A percentile compares a stretch with the other conserved stretches of the same genome.
Conservation (phyloP, 2,329 filamentous ascomycete genomes). For the Raffaelea ambrosiae region DNA sequence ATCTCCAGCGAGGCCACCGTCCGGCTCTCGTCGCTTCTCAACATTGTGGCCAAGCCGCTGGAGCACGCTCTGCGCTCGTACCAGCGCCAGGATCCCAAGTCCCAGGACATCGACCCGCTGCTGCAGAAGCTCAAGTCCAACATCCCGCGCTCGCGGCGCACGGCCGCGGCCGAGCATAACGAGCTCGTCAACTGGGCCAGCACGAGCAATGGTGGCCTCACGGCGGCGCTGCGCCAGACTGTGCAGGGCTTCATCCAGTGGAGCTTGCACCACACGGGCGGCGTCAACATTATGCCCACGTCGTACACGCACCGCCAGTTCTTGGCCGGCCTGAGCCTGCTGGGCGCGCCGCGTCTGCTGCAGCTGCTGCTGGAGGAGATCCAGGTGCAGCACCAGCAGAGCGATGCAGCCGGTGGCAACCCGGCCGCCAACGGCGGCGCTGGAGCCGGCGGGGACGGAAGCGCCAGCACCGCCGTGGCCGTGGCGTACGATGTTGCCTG, state of each 20-base stretch:
- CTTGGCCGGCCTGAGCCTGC: slow-evolving; percentile 48
- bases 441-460: background rate
- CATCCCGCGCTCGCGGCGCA: slow-evolving; percentile 51
- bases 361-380: slow-evolving; percentile 59
- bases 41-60: slow-evolving; percentile 60
- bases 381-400: slow-evolving; percentile 52
- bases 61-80: slow-evolving; percentile 59
- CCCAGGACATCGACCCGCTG: slow-evolving; percentile 62
- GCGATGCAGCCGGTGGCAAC: slow-evolving; percentile 16
- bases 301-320: slow-evolving; percentile 67
- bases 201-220: slow-evolving; percentile 34
- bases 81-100: slow-evolving; percentile 57
- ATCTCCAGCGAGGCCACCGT: slow-evolving; percentile 62
- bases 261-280: slow-evolving; percentile 42
- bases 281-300: slow-evolving; percentile 46
- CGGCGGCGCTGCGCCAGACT: slow-evolving; percentile 48
- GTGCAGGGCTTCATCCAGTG: slow-evolving; percentile 58
- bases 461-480: slow-evolving; percentile 13
- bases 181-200: slow-evolving; percentile 61
- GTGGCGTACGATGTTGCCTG: slow-evolving; percentile 61
- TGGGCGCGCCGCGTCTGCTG: slow-evolving; percentile 55
- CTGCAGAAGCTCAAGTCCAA: slow-evolving; percentile 55
- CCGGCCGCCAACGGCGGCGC: background rate
- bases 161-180: slow-evolving; percentile 51
- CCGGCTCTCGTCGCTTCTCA: slow-evolving; percentile 64